These are phyloP conservation scores for Trichosporon ovoides DNA, from an alignment of 1,284 basidiomycete genomes.

Conservation along the genomic window DNA sequence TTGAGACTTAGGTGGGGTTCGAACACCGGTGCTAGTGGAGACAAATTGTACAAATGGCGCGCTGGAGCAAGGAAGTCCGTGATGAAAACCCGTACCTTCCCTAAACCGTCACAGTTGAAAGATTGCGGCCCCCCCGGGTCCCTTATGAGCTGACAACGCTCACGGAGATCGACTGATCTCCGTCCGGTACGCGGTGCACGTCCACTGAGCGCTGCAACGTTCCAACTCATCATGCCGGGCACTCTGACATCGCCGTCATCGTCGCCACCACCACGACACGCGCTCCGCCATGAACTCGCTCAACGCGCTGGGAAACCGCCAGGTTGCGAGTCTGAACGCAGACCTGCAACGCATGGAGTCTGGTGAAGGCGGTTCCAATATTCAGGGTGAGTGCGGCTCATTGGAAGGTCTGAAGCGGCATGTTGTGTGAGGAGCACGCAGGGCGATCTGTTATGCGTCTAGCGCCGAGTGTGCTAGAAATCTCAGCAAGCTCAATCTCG, in stretches of 20 bases:
- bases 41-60: conserved; percentile 37
- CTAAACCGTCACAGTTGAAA: conserved; percentile 41
- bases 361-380: conserved; percentile 71
- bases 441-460: no score
- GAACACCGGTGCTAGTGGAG: conserved; percentile 48
- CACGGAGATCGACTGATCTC: neutral
- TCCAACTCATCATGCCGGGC: neutral
- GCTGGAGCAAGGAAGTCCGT: conserved; percentile 43
- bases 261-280: neutral
- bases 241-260: neutral
- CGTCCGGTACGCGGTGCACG: neutral
- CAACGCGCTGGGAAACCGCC: conserved; percentile 85
- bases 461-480: no score
- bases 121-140: no score
- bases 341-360: conserved; percentile 74
- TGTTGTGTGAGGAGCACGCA: no score
- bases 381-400: conserved; percentile 75
- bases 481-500: neutral
- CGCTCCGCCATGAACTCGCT: conserved; percentile 72
- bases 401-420: no score
- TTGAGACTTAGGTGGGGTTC: conserved; percentile 44
- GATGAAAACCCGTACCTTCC: conserved; percentile 39
- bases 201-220: neutral
- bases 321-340: conserved; percentile 78
- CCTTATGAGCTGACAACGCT: neutral